Base-by-base conservation (phyloP, 306 rosid species). In the Prunus armeniaca region DNA sequence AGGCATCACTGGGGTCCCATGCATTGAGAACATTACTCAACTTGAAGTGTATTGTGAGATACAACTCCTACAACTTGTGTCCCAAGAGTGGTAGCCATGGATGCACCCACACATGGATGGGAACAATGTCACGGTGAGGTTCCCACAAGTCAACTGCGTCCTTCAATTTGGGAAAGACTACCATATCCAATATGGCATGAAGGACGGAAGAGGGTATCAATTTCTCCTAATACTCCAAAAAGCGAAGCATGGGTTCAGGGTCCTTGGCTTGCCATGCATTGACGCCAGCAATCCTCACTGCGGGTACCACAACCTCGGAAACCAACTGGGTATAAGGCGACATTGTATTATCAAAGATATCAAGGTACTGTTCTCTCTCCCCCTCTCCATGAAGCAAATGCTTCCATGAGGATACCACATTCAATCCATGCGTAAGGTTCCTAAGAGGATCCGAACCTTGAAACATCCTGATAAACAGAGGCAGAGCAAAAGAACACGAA, bases 31-130 rank as follows among this genome's bases (percentile, higher is more conserved):
- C 87, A 72, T 85, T 79, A 79, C 96, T 84, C 87, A 92, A 79
- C 89, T 90, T 95, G 71, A 77, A 87, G n/a, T 93, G 96, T 77
- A 95, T 90, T 51, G 76, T 86, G 73, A 86, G 93, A 80, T 86
- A 95, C 62, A 89, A 81, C 27, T 88, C 90, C 86, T 95, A 93
- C 85, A 95, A 72, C 81, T 86, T 89, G 84, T 86, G 81, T 47
- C 96, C 97, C 75, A 95, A 78, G 81, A 87, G 69, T n/a, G 90
- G 97, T 34, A 95, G 85, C 99, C 97, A 95, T 45, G 97, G 97
- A 85, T 95, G 99, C 75, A 95, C 90, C 97, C 97, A 95, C 10
- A 87, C 87, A 78, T 92, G 99, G 75, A 91, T 92, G 69, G 97
- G 97, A 85, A 95, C 87, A 49, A 93, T 89, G 82, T 95, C 96